Base-by-base conservation (phyloP, 176 grass and related monocot genomes). In the Guadua angustifolia region DNA sequence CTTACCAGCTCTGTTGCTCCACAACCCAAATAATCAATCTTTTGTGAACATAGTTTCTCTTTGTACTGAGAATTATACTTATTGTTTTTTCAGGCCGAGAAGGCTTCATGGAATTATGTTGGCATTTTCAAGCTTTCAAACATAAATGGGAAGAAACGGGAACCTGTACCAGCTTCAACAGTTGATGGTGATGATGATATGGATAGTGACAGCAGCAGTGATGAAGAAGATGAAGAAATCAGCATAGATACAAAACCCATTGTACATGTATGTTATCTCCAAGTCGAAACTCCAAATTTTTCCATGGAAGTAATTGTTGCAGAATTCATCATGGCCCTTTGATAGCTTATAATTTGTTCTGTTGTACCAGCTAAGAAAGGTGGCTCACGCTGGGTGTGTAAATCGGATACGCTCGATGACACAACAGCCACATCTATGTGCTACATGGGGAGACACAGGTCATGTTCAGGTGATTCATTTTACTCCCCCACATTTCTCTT, bases 341-440 rank as follows among this genome's bases (percentile, higher is more conserved):
- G 52, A 51, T 77, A 84, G 11, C 45, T 56, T 65, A 15, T 83
- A 49, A 55, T 44, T 14, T 85, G 62, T 64, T 73, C 18, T 74
- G 44, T 82, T 68, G 43, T 86, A 89, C 55, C 88, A 98, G 95
- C 57, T 98, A 44, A 92, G 85, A 79, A 95, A 91, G 75, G 89
- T 95, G 78, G 92, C 95, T 71, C 95, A 98, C 15, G 86, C 85
- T 16, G 95, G 95, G 25, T 74, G 89, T 93, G 87, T 98, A 71
- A 98, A 93, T 65, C 87, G 92, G 12, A 95, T 98, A 82, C 87
- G 95, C n/a, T 92, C 92, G n/a, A 95, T 95, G 92, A 80, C 85
- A 61, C 92, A 98, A 73, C 62, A 86, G 75, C 91, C 95, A 83
- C 95, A 98, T 82, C 55, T 98, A 75, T 95, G 95, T 87, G 95